A percentile compares a stretch with the other conserved stretches of the same genome.
These are phyloP conservation scores for Pyricularia pennisetigena DNA, from an alignment of 2,329 filamentous ascomycete genomes.

Conservation along the genomic window DNA sequence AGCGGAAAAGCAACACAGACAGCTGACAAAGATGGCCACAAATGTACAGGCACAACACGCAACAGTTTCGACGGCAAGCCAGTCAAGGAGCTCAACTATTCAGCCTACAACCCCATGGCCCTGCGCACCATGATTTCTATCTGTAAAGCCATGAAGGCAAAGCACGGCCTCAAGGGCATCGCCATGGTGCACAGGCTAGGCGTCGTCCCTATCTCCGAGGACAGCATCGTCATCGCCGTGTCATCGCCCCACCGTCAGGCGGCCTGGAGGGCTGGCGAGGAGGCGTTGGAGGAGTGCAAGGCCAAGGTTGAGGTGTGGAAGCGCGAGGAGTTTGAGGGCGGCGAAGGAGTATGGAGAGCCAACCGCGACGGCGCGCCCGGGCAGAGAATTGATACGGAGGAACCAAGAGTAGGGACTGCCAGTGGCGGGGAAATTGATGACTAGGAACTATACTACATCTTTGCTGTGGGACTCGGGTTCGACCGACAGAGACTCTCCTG, in stretches of 20 bases:
- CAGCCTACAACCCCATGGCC: conserved; percentile 61
- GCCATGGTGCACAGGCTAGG: conserved; percentile 80
- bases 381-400: conserved; percentile 25
- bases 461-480: background rate
- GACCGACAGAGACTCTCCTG: background rate
- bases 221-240: conserved; percentile 85
- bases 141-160: conserved; percentile 41
- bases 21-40: background rate
- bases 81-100: conserved; percentile 69
- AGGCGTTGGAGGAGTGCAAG: conserved; percentile 82
- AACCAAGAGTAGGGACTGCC: background rate
- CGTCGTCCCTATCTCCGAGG: conserved; percentile 78
- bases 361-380: conserved; percentile 66
- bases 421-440: background rate
- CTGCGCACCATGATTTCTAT: conserved; percentile 60
- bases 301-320: conserved; percentile 92
- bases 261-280: conserved; percentile 82
- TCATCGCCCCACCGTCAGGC: conserved; percentile 73
- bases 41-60: conserved; percentile 56
- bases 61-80: conserved; percentile 62
- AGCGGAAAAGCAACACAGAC: background rate
- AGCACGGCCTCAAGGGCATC: conserved; percentile 61
- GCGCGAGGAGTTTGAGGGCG: conserved; percentile 68
- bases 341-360: conserved; percentile 74
- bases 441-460: background rate